phyloP scores from a whole-genome alignment of 352 stramenopile genomes.

The Globisporangium cylindrosporum region DNA sequence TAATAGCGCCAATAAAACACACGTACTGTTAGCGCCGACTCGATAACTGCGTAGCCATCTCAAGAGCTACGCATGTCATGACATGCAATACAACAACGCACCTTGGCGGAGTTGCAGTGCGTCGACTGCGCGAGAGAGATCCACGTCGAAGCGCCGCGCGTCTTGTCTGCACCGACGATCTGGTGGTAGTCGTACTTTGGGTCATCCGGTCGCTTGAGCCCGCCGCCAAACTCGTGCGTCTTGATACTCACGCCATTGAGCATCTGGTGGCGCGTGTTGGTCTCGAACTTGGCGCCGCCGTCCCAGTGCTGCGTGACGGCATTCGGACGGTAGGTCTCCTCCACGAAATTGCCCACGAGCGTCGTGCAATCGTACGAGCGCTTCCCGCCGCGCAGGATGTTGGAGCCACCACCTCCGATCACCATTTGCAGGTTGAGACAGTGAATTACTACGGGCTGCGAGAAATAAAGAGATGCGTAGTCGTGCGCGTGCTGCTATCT shows the following conservation, averaged over 20 bases:
- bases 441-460: not conserved
- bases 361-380: slow-evolving; percentile 76
- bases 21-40: not conserved
- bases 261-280: slow-evolving; percentile 58
- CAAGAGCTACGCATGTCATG: not conserved
- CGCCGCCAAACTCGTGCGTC: slow-evolving; percentile 44
- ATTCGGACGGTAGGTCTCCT: slow-evolving; percentile 65
- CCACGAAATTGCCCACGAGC: slow-evolving; percentile 79
- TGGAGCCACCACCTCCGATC: slow-evolving; percentile 63
- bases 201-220: slow-evolving; percentile 45
- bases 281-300: slow-evolving; percentile 52
- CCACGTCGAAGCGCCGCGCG: slow-evolving; percentile 44
- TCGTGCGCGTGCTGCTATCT: not conserved
- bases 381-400: slow-evolving; percentile 80
- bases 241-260: slow-evolving; percentile 33
- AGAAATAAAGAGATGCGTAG: not conserved
- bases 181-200: slow-evolving; percentile 68
- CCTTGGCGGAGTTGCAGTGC: slow-evolving; percentile 50
- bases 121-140: slow-evolving; percentile 53
- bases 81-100: not conserved
- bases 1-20: not conserved
- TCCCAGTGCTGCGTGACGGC: slow-evolving; percentile 38
- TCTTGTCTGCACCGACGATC: slow-evolving; percentile 64
- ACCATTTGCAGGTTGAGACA: slow-evolving; percentile 14
- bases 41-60: not conserved